Percentiles rank a stretch among this genome's conserved stretches.
Conservation (phyloP, 768 basidiomycete genomes). For the Boletus coccyginus region DNA sequence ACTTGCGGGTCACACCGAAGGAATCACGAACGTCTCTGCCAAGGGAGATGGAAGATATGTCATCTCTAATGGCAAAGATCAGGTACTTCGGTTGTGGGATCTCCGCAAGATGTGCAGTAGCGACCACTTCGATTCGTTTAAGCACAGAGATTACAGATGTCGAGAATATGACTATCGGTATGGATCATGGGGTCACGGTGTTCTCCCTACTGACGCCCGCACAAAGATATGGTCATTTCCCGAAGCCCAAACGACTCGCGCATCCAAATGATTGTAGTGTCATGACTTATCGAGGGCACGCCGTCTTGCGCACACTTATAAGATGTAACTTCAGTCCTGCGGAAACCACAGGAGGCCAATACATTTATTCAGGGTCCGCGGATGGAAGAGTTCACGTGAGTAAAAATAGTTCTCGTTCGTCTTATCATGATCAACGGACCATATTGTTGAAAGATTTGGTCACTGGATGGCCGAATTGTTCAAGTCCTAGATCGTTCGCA, state of each 20-base stretch:
- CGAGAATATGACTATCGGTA: constrained; percentile 80
- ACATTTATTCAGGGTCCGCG: constrained; percentile 91
- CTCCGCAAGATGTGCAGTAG: constrained; percentile 86
- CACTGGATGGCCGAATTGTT: constrained; percentile 83
- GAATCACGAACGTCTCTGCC: constrained; percentile 90
- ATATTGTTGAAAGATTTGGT: constrained; percentile 71
- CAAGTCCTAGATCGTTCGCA: constrained; percentile 80
- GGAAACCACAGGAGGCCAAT: constrained; percentile 88
- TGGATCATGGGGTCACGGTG: constrained; percentile 14
- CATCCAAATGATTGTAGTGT: constrained; percentile 92
- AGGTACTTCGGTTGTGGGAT: constrained; percentile 90
- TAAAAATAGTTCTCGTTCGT: constrained; percentile 3
- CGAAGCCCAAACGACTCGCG: constrained; percentile 54
- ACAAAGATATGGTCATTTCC: constrained; percentile 61
- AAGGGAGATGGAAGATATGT: constrained; percentile 97
- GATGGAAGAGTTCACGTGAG: constrained; percentile 83
- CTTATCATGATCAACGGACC: constrained; percentile 1
- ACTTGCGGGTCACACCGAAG: constrained; percentile 93
- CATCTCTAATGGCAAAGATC: constrained; percentile 96
- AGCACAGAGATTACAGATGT: constrained; percentile 51
- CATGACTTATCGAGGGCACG: constrained; percentile 93
- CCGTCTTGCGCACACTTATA: constrained; percentile 87
- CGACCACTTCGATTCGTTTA: constrained; percentile 59
- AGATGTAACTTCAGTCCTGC: constrained; percentile 94
- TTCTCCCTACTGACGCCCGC: constrained; percentile 8